Evolutionary conservation across 495 filamentous ascomycete genomes (phyloP).

Genomic region (Penicillium paradoxum): DNA sequence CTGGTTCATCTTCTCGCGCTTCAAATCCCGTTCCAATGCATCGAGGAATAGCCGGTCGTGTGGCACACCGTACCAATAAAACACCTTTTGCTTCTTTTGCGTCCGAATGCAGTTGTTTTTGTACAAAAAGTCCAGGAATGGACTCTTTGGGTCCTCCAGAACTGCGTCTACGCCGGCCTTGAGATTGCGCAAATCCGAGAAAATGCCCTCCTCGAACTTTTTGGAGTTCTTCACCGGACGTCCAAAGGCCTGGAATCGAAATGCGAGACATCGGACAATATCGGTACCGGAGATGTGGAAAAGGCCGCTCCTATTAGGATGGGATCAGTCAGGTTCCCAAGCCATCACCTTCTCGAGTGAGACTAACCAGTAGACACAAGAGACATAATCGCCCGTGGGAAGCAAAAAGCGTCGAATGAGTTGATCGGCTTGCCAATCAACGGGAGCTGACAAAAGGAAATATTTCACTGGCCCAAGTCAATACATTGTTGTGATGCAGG

Average conservation of each 20-base stretch:
- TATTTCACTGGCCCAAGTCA: slow-evolving; percentile 75
- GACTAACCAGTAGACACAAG: slow-evolving; percentile 88
- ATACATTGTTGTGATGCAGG: slow-evolving; percentile 3
- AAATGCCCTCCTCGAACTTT: slow-evolving; percentile 99
- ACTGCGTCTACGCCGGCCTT: slow-evolving; percentile 99
- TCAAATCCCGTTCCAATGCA: slow-evolving; percentile 92
- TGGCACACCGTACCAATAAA: slow-evolving; percentile 99
- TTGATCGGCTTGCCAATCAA: slow-evolving; percentile 96
- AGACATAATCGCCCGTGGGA: slow-evolving; percentile 97
- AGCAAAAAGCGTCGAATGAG: slow-evolving; percentile 93
- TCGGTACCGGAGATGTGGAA: slow-evolving; percentile 99
- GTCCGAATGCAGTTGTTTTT: slow-evolving; percentile 99
- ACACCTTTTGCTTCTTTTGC: slow-evolving; percentile 99
- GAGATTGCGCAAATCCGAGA: slow-evolving; percentile 95
- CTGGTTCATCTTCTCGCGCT: slow-evolving; percentile 98
- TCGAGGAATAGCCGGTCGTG: slow-evolving; percentile 97
- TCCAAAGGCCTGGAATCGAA: slow-evolving; percentile 97
- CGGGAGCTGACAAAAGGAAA: slow-evolving; percentile 96
- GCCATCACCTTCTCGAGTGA: neutral
- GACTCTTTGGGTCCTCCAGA: slow-evolving; percentile 96
- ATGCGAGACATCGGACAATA: slow-evolving; percentile 96
- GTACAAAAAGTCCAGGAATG: slow-evolving; percentile 97
- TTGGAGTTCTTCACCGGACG: slow-evolving; percentile 99
- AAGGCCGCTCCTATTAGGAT: slow-evolving; percentile 74
- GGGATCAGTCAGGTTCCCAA: neutral